Evolutionary conservation across 2,329 filamentous ascomycete species (phyloP), one percentile per base, ranked within the genome.

Genomic region (Samsoniella hepiali): DNA sequence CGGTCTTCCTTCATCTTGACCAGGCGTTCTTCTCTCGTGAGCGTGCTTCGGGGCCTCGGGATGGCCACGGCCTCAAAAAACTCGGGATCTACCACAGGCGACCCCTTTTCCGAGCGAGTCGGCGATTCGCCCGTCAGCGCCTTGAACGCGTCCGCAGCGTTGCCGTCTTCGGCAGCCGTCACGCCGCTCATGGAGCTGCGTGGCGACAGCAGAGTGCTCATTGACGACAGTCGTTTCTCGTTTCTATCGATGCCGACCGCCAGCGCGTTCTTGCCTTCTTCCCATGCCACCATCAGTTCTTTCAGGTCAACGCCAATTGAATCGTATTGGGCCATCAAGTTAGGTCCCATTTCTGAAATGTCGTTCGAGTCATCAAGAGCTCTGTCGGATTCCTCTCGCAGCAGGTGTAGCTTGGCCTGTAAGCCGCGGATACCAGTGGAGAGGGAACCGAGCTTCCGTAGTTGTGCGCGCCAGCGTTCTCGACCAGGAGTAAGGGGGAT

Each of bases 31-130:
- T 97, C 93, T 70, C 94, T 82, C 1, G 90, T 91, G 67, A 97
- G 79, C 60, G 84, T 81, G 69, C 86, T 90, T 67, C 88, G 84
- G 65, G 90, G 87, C 47, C 88, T 83, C 7, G 86, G 80, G 64
- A 91, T 80, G 2, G 93, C 92, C 44, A 98, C 86, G 0, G 93
- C 95, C 76, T 99, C 95, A 66, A 97, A 98, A 1, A 99, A 85
- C 71, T 96, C 91, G 60, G 90, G 88, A 58, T 91, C 89, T 1
- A 80, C 82, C 63, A 86, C 85, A 56, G 87, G 87, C 1, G 81
- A 82, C 15, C 77, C 76, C 66, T 81, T 83, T 49, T 84, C 84
- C 38, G 81, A 77, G 63, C 80, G 83, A 34, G 79, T 79, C 15
- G 81, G 78, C 29, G 80, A 78, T 58, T 93, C 91, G 55, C 92